Conservation (phyloP, 73 alveolate genomes). For the Effrenium voratum region DNA sequence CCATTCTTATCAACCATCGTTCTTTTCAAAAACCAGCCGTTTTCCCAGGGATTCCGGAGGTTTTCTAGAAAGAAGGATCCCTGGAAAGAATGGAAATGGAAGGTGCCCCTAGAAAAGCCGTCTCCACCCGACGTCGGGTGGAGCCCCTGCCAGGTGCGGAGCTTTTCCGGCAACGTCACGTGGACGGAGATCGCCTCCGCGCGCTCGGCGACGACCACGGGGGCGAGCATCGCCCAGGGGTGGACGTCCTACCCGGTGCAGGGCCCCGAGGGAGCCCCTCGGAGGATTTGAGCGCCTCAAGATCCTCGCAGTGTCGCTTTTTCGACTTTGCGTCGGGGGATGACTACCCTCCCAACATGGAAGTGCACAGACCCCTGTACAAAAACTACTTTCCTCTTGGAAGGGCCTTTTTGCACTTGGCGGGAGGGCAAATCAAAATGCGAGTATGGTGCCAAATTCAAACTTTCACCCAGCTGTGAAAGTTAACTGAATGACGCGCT, state of each 20-base stretch:
- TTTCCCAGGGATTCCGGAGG: no score
- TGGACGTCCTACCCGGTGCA: constrained; percentile 44
- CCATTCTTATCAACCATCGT: no score
- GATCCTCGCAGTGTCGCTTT: background rate
- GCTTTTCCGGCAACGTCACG: constrained; percentile 50
- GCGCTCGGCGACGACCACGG: constrained; percentile 10
- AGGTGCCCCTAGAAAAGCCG: background rate
- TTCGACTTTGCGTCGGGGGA: no score
- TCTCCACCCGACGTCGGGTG: background rate
- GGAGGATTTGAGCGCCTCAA: background rate
- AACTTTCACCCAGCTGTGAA: no score
- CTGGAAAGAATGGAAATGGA: background rate
- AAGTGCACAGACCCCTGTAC: no score
- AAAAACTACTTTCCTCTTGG: no score
- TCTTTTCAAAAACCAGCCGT: no score
- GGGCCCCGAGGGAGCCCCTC: background rate
- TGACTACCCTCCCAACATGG: no score
- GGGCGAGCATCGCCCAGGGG: constrained; percentile 49
- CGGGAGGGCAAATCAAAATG: no score
- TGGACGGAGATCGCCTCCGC: constrained; percentile 77
- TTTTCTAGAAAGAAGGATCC: background rate
- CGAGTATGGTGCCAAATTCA: no score
- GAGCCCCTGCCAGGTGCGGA: constrained; percentile 35
- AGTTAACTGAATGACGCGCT: no score
- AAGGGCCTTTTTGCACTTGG: no score